phyloP scores from a whole-genome alignment of 805 yeast species.

The Dipodascus geniculatus region DNA sequence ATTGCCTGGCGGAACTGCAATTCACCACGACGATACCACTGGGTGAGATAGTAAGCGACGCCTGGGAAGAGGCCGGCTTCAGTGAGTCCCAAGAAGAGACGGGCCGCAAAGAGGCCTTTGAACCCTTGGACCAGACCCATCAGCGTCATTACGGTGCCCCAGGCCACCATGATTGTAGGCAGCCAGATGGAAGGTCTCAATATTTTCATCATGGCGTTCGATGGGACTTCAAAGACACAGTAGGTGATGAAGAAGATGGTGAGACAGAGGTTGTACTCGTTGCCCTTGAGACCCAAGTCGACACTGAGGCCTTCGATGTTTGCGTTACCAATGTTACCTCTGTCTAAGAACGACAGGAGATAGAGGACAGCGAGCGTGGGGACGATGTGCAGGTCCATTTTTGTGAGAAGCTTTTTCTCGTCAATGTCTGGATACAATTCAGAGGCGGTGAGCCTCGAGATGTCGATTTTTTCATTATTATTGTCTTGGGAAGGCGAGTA shows the following conservation, averaged over 20 bases:
- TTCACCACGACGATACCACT: slow-evolving; percentile 29
- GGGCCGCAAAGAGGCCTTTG: slow-evolving; percentile 24
- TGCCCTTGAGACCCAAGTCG: slow-evolving; percentile 28
- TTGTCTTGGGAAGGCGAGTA: background rate
- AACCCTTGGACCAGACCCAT: slow-evolving; percentile 21
- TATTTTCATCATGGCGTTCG: slow-evolving; percentile 1
- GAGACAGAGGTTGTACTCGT: slow-evolving; percentile 32
- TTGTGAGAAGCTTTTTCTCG: slow-evolving; percentile 33
- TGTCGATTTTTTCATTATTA: background rate
- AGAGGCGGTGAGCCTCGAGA: background rate
- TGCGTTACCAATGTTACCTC: slow-evolving; percentile 28
- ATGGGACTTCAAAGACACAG: slow-evolving; percentile 17
- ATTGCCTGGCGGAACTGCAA: slow-evolving; percentile 29
- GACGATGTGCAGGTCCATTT: slow-evolving; percentile 33
- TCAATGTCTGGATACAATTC: slow-evolving; percentile 1
- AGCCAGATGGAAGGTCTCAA: slow-evolving; percentile 2
- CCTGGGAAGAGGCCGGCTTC: slow-evolving; percentile 32
- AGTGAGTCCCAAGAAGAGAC: slow-evolving; percentile 31
- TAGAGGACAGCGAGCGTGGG: slow-evolving; percentile 23
- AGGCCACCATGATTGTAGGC: slow-evolving; percentile 19
- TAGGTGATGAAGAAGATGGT: slow-evolving; percentile 33
- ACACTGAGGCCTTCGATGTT: slow-evolving; percentile 23
- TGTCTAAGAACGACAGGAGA: slow-evolving; percentile 24
- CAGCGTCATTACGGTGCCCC: slow-evolving; percentile 18
- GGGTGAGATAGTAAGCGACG: slow-evolving; percentile 22